Evolutionary conservation across 1,284 basidiomycete species (phyloP), one percentile per base, ranked within the genome.

Genomic region (Malassezia vespertilionis): DNA sequence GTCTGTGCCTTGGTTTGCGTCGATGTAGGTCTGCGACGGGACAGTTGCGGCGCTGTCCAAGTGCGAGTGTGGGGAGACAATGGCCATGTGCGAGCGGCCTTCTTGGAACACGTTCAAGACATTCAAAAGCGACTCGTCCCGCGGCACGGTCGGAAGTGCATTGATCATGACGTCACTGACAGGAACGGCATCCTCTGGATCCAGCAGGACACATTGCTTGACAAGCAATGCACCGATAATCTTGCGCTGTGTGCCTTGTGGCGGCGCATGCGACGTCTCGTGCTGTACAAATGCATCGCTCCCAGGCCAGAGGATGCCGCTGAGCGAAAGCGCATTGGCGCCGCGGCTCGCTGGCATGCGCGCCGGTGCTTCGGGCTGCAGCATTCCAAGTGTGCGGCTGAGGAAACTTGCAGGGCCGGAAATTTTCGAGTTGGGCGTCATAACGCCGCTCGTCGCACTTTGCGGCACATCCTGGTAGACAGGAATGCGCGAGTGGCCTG

Each of bases 41-140:
- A 49, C 35, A 10, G 40, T 49, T 1, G 40, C 17, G 32, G 44
- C 35, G 27, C 28, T n/a, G 14, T 54, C 14, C 35, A 52, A 21
- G 51, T 51, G 12, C 51, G 58, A 33, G 56, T 60, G 46, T 45
- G 61, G 80, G 14, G 66, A 65, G 22, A 91, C 86, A 55, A 90
- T 83, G 23, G 88, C 88, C 78, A 91, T 87, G 67, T 91, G 87
- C 33, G 82, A 85, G 31, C 85, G 78, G 9, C 87, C 87, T 65
- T 89, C 86, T 69, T 90, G 87, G 72, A 91, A 91, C 52, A 78
- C 82, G 69, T 90, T 87, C 42, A 91, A 77, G 56, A 90, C 84
- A 31, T 84, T 82, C 17, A 90, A 78, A 4, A 91, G 75, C 17
- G 86, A 79, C 69, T 89, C 85, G 59, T 90, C 85, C 46, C 80